These are phyloP conservation scores for Cercophora samala DNA, from an alignment of 495 filamentous ascomycete genomes.

Conservation along the genomic window DNA sequence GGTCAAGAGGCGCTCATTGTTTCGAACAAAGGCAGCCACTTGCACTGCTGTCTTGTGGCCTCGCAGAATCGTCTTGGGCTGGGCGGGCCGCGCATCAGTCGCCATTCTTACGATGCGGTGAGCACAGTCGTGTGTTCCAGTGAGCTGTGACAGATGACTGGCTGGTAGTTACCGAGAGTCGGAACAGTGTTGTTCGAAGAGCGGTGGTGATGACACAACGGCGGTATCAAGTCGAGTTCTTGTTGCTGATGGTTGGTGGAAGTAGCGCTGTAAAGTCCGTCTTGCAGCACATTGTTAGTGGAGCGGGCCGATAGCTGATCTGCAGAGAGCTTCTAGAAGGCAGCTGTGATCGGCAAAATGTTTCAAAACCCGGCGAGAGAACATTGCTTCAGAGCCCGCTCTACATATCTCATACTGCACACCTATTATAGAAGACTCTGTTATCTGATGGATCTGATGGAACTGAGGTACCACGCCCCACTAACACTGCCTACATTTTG, in stretches of 20 bases:
- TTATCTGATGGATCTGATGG: neutral
- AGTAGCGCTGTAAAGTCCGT: neutral
- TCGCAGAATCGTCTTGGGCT: conserved; percentile 81
- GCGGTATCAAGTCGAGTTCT: neutral
- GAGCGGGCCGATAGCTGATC: neutral
- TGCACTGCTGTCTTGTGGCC: conserved; percentile 84
- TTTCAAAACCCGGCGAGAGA: neutral
- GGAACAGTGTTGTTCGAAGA: neutral
- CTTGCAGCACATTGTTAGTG: neutral
- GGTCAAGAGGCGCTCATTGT: conserved; percentile 74
- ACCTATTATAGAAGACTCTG: too few species aligned
- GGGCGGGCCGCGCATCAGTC: conserved; percentile 51
- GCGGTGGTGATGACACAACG: neutral
- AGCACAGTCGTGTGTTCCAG: neutral
- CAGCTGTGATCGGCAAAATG: neutral
- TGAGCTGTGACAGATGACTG: neutral
- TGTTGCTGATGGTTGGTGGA: neutral
- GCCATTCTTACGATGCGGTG: conserved; percentile 21
- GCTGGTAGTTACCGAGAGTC: neutral
- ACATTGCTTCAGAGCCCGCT: neutral
- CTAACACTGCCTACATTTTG: neutral
- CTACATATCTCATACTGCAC: too few species aligned
- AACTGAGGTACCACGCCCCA: neutral
- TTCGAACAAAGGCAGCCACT: conserved; percentile 64
- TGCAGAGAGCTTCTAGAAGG: neutral